Evolutionary conservation across 179 eudicot genomes (phyloP), one percentile per base, ranked within the genome.

Genomic region (Corrigiola litoralis): DNA sequence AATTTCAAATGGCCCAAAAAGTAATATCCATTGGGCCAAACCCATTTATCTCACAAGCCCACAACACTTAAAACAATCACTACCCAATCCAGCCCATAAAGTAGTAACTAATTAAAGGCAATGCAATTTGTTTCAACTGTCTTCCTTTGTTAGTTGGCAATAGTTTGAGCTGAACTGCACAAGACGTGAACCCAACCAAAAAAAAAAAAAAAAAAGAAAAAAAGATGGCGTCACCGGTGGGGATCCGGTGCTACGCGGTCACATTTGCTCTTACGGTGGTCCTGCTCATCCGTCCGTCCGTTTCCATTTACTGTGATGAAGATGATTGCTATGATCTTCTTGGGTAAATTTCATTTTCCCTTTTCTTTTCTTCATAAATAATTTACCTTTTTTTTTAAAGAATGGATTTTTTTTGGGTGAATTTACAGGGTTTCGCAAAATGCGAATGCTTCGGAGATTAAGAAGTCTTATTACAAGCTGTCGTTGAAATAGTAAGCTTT

Each of bases 321-420:
- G 98, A 92, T 45, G 98, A 92, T 67, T 92, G 96, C 74, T 92
- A 92, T 77, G 98, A 92, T 85, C 96, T 92, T n/a, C 84, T 92
- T 0, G 96, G 96, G 98, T 90, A 72, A 45, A 38, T 21, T 20
- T 32, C 11, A 24, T 47, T 27, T 69, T 50, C 27, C 17, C 34
- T 59, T 29, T 27, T 42, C 29, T 45, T 37, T 58, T 27, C 38
- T 27, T 18, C 4, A 4, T 31, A n/a, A n/a, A n/a, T n/a, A n/a
- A 58, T 60, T 13, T 4, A 3, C 1, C n/a, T n/a, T 44, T 20
- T 13, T 13, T 48, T 13, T 36, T 54, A 0, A 10, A 5, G 12
- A 11, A 0, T 71, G 33, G 34, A 24, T 62, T 63, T 21, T 4
- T 1, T 23, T n/a, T n/a, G n/a, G n/a, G n/a, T n/a, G n/a, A 11